Evolutionary conservation across 2,329 filamentous ascomycete species (phyloP), one percentile per base, ranked within the genome.

Genomic region (Dryadomyces quercivorus): DNA sequence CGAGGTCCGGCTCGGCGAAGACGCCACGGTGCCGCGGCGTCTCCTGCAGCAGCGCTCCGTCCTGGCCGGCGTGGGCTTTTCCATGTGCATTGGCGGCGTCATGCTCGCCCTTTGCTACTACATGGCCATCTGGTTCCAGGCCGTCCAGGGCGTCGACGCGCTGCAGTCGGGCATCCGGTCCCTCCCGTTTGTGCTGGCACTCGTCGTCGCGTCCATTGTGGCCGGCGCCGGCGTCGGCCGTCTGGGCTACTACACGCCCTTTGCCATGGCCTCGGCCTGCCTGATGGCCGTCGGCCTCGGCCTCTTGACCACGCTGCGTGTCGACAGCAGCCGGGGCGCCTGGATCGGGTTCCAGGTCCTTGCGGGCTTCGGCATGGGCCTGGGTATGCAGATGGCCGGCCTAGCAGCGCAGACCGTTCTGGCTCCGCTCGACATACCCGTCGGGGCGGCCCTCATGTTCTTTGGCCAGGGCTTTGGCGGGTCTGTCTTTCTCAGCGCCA

Each of bases 351-450:
- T 61, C 51, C 65, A 66, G 56, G 60, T 66, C 21, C 54, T 68
- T 16, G 50, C 59, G 26, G 64, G 64, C 22, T 57, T 59, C 10
- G 64, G 64, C 18, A 59, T 62, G n/a, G 65, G 65, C 6, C 51
- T 64, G 5, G 60, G 58, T n/a, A 45, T 66, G 18, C 64, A 66
- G 51, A 58, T 62, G 59, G 60, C 52, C 20, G 72, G 71, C 54
- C 60, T 75, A n/a, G 74, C 70, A 0, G 72, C 69, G 10, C 73
- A 76, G 60, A 72, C 70, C 1, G 72, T 75, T 12, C 66, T 75
- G 16, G 62, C 64, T n/a, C 62, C 50, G 16, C 59, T 59, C 13
- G 72, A 76, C 52, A 67, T 74, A 2, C 63, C 73, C 13, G 66
- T 72, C 13, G 73, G 72, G 43, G 6, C 8, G 3, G 12, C 50